Base-by-base conservation (phyloP, 306 rosid genomes). In the Comarum palustre region DNA sequence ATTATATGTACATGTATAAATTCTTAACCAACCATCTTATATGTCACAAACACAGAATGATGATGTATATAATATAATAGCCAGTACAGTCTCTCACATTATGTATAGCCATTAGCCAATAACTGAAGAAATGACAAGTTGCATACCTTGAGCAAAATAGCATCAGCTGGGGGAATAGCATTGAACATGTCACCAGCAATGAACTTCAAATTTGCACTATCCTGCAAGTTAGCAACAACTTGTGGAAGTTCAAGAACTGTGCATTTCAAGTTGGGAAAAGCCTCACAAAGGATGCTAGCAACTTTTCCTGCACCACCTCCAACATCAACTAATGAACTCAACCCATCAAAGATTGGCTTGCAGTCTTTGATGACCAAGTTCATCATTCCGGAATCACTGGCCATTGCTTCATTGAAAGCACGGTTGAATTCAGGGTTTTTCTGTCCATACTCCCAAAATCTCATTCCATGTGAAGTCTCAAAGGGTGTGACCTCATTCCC, bases 161-260 rank as follows among this genome's bases (percentile, higher is more conserved):
- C 88, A 75, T 85, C 84, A 0, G 87, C 87, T 8, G 86, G 45
- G 64, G 88, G 90, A 20, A 88, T 75, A 20, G 72, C 67, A 2
- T 73, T 67, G 82, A 85, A 83, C 87, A 88, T 88, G 36, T 88
- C 85, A 1, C 88, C 90, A 2, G 79, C 87, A 70, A 80, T 75
- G 54, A 77, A 88, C 36, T 55, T 88, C 84, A 88, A 77, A 68
- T 83, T 85, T 2, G 59, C 66, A 19, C 10, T 29, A 1, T 70
- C 84, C 9, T 25, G 14, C 38, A 76, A 68, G 61, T 77, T 68
- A 52, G 71, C 86, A 19, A 83, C 88, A 39, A 83, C 90, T n/a
- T 82, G 76, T 0, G 86, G 88, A 16, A 77, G 82, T 4, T 85
- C 92, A 63, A 82, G 73, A 3, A 85, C 88, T 0, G 70, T 81